Evolutionary conservation across 2,329 filamentous ascomycete species (phyloP).

Genomic region (Dryadomyces quercivorus): DNA sequence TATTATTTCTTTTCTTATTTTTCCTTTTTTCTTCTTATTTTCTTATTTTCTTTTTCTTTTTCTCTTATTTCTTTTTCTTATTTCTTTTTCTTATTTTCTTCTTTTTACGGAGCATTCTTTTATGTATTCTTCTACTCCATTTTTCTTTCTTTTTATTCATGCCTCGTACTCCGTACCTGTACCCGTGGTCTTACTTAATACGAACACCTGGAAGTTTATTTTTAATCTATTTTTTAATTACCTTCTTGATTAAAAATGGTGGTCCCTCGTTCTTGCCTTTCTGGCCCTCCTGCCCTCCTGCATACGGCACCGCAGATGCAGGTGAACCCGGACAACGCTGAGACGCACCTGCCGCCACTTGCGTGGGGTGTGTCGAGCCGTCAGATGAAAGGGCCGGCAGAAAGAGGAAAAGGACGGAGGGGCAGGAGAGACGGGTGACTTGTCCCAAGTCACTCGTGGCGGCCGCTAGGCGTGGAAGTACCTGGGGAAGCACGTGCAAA

Average conservation of each 20-base stretch:
- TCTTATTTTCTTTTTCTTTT: not conserved
- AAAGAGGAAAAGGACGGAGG: not conserved
- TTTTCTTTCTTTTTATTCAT: not conserved
- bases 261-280: too few species aligned
- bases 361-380: constrained; percentile 6
- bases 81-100: not conserved
- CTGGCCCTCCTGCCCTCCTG: not conserved
- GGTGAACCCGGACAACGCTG: not conserved
- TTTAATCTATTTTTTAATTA: not conserved
- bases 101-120: not conserved
- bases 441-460: not conserved
- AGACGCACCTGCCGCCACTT: constrained; percentile 7
- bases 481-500: not conserved
- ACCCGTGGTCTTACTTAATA: too few species aligned
- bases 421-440: not conserved
- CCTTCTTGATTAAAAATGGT: too few species aligned
- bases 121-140: too few species aligned
- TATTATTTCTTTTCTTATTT: not conserved
- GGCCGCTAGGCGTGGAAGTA: not conserved
- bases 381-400: not conserved
- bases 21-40: not conserved
- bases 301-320: constrained; percentile 8
- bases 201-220: not conserved
- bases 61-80: not conserved
- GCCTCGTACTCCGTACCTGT: too few species aligned